phyloP scores from a whole-genome alignment of 805 yeast genomes.

The Saccharomycopsis sp. region DNA sequence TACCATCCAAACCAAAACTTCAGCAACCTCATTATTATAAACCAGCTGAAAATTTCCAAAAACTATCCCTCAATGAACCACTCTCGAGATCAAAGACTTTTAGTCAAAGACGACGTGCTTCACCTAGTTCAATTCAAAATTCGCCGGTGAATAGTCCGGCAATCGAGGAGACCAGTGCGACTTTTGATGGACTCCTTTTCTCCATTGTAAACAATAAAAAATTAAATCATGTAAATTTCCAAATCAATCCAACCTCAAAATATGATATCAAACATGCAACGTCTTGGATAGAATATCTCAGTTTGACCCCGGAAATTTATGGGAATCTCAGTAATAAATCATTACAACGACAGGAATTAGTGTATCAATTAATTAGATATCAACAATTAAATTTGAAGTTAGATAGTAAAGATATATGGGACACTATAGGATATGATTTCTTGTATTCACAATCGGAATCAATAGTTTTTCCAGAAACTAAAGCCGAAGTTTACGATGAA shows the following conservation, averaged over 20 bases:
- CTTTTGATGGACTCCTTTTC: conserved; percentile 12
- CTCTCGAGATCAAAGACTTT: too few species aligned
- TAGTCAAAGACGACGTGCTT: too few species aligned
- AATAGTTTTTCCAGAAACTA: conserved; percentile 21
- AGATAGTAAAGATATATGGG: conserved; percentile 21
- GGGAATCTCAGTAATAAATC: conserved; percentile 7
- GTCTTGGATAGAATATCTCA: conserved; percentile 19
- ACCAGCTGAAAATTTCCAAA: too few species aligned
- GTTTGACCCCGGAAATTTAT: conserved; percentile 9
- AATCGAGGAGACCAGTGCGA: neutral
- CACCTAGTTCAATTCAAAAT: neutral
- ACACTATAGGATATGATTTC: conserved; percentile 21
- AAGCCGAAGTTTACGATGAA: conserved; percentile 21
- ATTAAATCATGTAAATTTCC: conserved; percentile 9
- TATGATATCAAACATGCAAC: conserved; percentile 11
- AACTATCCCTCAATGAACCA: too few species aligned
- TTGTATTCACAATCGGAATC: conserved; percentile 15
- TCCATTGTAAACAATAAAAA: conserved; percentile 16
- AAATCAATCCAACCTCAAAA: conserved; percentile 5
- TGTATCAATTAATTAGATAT: conserved; percentile 17
- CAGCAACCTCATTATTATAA: too few species aligned
- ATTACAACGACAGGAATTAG: conserved; percentile 20
- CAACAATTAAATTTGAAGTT: conserved; percentile 14
- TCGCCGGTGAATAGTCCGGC: neutral
- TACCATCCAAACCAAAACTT: conserved; percentile 3